Evolutionary conservation across 2,329 filamentous ascomycete genomes (phyloP), one percentile per base, ranked within the genome.

Genomic region (Colletotrichum aenigma): DNA sequence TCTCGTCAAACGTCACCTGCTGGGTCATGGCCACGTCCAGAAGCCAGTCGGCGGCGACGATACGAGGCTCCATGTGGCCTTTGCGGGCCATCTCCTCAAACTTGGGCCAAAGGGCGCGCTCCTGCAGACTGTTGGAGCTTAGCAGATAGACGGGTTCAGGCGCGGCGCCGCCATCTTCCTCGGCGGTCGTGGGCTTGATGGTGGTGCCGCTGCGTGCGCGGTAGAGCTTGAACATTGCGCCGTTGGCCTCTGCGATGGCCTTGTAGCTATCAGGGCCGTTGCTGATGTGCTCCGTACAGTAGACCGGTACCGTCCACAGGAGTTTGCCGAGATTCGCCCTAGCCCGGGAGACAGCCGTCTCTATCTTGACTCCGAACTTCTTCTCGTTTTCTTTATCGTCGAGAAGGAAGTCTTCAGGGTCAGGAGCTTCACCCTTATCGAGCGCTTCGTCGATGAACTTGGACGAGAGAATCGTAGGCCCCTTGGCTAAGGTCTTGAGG

Each of bases 1-100:
- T 90, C 55, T 92, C 86, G 72, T 92, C 88, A 84, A 92, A 93
- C n/a, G 88, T 88, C 77, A 97, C 87, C 84, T 95, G 89, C 85
- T 99, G 97, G 80, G 91, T 92, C 94, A 99, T 96, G 6, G 95
- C 95, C 75, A 96, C 93, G 81, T 96, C 94, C 73, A 99, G 87
- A 80, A 99, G 84, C 97, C 97, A 99, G 82, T 99, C 96, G 4
- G 94, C 91, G 62, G 91, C 91, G 28, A 98, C 95, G 55, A 99
- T 93, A 69, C 94, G 89, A 4, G 96, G 93, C 78, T 93, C 90
- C 90, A 96, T 96, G 81, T 95, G 93, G 60, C 94, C 93, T 79
- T 93, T 93, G 77, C 89, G 87, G 3, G 95, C 96, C 91, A 98
- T 93, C 67, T 94, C 91, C 71, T 92, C 89, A 83, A 99, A 99